A percentile compares a stretch with the other conserved stretches of the same genome.
phyloP scores from a whole-genome alignment of 2,329 filamentous ascomycete species.

The Ciborinia camelliae region DNA sequence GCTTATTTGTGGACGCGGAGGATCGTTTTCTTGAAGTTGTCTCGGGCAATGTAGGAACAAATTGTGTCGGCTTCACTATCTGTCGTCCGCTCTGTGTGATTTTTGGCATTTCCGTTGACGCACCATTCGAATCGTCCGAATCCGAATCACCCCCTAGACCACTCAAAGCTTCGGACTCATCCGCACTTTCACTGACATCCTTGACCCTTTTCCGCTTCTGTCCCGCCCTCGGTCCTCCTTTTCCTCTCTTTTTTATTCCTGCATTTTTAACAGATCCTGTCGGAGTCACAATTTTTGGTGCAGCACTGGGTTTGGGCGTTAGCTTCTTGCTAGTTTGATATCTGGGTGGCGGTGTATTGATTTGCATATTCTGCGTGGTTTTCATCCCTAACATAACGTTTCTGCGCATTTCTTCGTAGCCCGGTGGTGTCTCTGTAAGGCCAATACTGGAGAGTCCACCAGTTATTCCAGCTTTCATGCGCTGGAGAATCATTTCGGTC shows the following conservation, averaged over 20 bases:
- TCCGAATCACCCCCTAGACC: conserved; percentile 39
- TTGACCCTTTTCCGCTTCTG: conserved; percentile 36
- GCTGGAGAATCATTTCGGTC: conserved; percentile 40
- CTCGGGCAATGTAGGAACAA: conserved; percentile 55
- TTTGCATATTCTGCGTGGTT: conserved; percentile 38
- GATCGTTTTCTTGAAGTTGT: conserved; percentile 41
- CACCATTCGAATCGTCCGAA: conserved; percentile 40
- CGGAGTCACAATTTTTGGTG: conserved; percentile 22
- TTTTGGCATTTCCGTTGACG: conserved; percentile 54
- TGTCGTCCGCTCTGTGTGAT: conserved; percentile 74
- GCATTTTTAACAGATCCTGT: conserved; percentile 29
- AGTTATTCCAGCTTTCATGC: conserved; percentile 34
- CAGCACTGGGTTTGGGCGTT: conserved; percentile 21
- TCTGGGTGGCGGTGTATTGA: conserved; percentile 29
- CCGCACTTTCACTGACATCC: conserved; percentile 33
- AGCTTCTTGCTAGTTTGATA: conserved; percentile 22
- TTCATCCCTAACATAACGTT: conserved; percentile 39
- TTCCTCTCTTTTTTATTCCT: conserved; percentile 25
- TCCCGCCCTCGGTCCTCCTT: conserved; percentile 27
- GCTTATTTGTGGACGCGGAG: conserved; percentile 45
- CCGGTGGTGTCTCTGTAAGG: conserved; percentile 33
- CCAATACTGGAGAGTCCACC: conserved; percentile 31
- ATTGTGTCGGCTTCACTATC: conserved; percentile 62
- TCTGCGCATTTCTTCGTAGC: conserved; percentile 39
- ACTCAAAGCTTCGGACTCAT: conserved; percentile 36